phyloP scores from a whole-genome alignment of 371 early-diverging fungal genomes.

The Blakeslea trispora region DNA sequence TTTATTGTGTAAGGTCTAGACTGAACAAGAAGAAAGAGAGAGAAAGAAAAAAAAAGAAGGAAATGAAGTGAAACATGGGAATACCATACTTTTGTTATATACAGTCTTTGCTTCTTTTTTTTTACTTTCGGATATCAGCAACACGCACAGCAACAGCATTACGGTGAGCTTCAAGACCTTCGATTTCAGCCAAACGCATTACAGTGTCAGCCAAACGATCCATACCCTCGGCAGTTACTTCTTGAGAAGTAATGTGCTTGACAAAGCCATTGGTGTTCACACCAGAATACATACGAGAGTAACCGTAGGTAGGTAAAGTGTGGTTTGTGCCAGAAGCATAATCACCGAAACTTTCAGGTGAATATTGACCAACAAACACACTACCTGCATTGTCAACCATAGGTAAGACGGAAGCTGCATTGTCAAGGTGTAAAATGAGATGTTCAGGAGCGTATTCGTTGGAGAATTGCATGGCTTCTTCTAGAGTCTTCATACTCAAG shows the following conservation, averaged over 20 bases:
- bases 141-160: conserved; percentile 94
- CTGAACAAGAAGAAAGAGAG: too few species aligned
- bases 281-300: conserved; percentile 96
- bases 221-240: conserved; percentile 87
- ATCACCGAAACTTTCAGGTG: conserved; percentile 97
- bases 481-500: conserved; percentile 66
- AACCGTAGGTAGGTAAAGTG: conserved; percentile 98
- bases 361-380: conserved; percentile 95
- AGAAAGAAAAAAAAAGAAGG: background rate
- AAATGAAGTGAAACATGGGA: background rate
- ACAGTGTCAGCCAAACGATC: conserved; percentile 85
- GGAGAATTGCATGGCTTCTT: conserved; percentile 85
- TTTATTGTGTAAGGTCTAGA: too few species aligned
- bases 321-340: conserved; percentile 99
- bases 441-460: conserved; percentile 98
- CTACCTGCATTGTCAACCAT: conserved; percentile 89
- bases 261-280: conserved; percentile 93
- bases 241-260: conserved; percentile 95
- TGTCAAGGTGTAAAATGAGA: conserved; percentile 88
- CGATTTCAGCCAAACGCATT: conserved; percentile 90
- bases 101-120: background rate
- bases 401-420: conserved; percentile 67
- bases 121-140: conserved; percentile 58
- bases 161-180: conserved; percentile 94
- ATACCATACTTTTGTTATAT: background rate